These are phyloP conservation scores for Musa beccarii DNA, from an alignment of 176 grass and related monocot genomes.

Conservation along the genomic window DNA sequence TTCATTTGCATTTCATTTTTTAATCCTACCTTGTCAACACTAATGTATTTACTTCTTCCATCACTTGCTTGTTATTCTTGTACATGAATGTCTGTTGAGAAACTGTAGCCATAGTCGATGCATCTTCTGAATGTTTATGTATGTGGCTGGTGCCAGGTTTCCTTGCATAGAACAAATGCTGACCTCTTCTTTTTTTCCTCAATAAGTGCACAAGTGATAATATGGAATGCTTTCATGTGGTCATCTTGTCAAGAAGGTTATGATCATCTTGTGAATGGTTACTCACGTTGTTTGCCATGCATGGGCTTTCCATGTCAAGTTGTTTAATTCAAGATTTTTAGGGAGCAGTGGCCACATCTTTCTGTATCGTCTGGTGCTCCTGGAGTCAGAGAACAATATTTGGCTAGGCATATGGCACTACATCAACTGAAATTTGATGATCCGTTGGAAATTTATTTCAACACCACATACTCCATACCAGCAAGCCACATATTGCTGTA, in stretches of 20 bases:
- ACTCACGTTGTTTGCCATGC: background rate
- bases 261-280: background rate
- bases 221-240: background rate
- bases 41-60: too few relatives aligned
- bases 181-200: background rate
- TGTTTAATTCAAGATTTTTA: conserved; percentile 23
- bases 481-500: conserved; percentile 55
- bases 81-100: too few relatives aligned
- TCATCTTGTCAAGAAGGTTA: conserved; percentile 3
- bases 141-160: too few relatives aligned
- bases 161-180: too few relatives aligned
- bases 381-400: conserved; percentile 52
- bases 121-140: too few relatives aligned
- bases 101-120: too few relatives aligned
- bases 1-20: too few relatives aligned
- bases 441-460: conserved; percentile 25
- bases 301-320: background rate
- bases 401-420: conserved; percentile 43
- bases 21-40: too few relatives aligned
- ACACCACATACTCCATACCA: background rate
- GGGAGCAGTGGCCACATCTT: conserved; percentile 65
- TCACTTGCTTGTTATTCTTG: too few relatives aligned
- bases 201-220: background rate
- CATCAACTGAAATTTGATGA: conserved; percentile 73
- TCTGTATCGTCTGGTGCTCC: conserved; percentile 29